Conservation (phyloP, 345 rosid species). For the Acer saccharum region DNA sequence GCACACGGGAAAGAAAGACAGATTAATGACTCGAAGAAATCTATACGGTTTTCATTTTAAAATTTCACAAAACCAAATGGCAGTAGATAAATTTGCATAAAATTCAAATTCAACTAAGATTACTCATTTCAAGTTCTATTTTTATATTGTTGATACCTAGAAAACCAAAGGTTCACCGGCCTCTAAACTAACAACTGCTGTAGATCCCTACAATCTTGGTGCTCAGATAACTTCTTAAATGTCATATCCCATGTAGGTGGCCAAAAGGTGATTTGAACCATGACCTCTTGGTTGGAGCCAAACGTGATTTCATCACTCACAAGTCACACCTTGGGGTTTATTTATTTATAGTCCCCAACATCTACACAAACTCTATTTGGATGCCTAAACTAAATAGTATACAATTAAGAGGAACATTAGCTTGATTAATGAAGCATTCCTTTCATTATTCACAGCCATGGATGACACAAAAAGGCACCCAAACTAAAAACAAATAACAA, state of each 20-base stretch:
- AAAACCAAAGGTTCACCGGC: neutral
- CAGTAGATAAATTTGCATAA: neutral
- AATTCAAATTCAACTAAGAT: neutral
- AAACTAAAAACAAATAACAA: too few species aligned
- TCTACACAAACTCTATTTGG: neutral
- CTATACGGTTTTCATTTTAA: too few species aligned
- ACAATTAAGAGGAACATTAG: neutral
- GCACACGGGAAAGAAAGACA: slow-evolving; percentile 11
- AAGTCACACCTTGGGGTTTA: neutral
- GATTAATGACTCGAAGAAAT: neutral
- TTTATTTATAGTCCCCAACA: neutral
- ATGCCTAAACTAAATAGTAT: neutral
- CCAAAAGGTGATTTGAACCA: neutral
- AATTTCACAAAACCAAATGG: neutral
- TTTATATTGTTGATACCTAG: neutral
- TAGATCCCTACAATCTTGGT: neutral
- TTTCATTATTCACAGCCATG: neutral
- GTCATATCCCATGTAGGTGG: neutral
- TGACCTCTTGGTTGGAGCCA: neutral
- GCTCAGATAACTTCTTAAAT: neutral
- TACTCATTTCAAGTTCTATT: neutral
- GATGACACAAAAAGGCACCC: neutral
- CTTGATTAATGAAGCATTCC: neutral
- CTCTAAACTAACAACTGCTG: neutral
- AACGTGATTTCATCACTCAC: neutral